Percentiles rank a stretch among this genome's conserved stretches.
Evolutionary conservation across 2,329 filamentous ascomycete species (phyloP).

Genomic region (Aspergillus nomiae): DNA sequence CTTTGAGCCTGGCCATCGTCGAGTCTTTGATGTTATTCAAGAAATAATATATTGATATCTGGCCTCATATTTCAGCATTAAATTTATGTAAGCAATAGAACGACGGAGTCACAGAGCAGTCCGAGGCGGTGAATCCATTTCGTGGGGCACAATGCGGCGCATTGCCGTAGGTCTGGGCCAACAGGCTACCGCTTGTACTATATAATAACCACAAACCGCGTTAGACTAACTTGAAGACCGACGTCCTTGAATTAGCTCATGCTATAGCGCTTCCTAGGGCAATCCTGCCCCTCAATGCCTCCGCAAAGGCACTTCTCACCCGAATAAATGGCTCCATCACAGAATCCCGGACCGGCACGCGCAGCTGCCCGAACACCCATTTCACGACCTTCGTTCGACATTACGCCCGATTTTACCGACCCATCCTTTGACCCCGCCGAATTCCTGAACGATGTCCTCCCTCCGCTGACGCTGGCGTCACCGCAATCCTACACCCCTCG

Average conservation of each 20-base stretch:
- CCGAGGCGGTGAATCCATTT: not conserved
- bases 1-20: not conserved
- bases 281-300: constrained; percentile 6
- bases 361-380: constrained; percentile 26
- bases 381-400: constrained; percentile 39
- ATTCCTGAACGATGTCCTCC: constrained; percentile 80
- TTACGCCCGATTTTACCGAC: constrained; percentile 72
- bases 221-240: not conserved
- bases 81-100: not conserved
- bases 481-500: constrained; percentile 31
- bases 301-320: not conserved
- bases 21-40: not conserved
- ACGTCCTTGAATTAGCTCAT: constrained; percentile 1
- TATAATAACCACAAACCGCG: not conserved
- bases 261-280: constrained; percentile 11
- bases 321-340: constrained; percentile 18
- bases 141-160: not conserved
- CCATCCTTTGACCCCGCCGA: constrained; percentile 79
- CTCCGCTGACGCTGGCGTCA: constrained; percentile 61
- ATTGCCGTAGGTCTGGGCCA: not conserved
- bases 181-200: not conserved
- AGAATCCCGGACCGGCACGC: constrained; percentile 27
- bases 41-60: not conserved
- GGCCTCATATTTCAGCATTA: not conserved
- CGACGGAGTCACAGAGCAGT: not conserved